Evolutionary conservation across 2,329 filamentous ascomycete species (phyloP).

Genomic region (Colletotrichum navitas): DNA sequence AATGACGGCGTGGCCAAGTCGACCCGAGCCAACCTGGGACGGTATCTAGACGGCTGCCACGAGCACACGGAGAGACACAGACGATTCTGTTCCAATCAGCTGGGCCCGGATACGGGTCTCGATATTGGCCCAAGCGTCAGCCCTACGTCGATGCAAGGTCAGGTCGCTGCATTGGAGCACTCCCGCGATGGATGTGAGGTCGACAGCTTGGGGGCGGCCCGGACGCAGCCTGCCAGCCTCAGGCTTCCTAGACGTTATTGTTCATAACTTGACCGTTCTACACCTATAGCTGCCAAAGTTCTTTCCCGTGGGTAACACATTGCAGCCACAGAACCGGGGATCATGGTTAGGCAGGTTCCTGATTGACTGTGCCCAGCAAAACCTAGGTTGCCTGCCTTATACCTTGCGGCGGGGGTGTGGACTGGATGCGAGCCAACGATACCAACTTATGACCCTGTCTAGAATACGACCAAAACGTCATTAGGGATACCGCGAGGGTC

Average conservation of each 20-base stretch:
- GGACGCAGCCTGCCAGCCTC: conserved; percentile 1
- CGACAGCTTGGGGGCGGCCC: background rate
- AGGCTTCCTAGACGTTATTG: background rate
- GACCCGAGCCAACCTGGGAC: conserved; percentile 1
- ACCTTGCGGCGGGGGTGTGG: conserved; percentile 24
- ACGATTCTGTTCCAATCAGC: background rate
- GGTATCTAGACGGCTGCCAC: conserved; percentile 9
- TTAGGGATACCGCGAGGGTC: conserved; percentile 18
- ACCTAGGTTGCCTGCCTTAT: conserved; percentile 29
- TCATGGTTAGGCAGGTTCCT: conserved; percentile 25
- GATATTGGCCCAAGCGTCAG: conserved; percentile 25
- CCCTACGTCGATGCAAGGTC: conserved; percentile 27
- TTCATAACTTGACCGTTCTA: conserved; percentile 10
- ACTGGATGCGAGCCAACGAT: conserved; percentile 27
- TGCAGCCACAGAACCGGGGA: conserved; percentile 20
- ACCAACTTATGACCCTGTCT: conserved; percentile 26
- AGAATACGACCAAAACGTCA: conserved; percentile 19
- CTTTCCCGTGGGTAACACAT: conserved; percentile 18
- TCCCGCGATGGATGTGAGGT: conserved; percentile 3
- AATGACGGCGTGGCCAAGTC: conserved; percentile 8
- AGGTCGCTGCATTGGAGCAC: conserved; percentile 7
- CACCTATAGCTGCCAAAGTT: conserved; percentile 29
- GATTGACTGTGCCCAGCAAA: conserved; percentile 14
- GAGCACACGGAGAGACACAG: conserved; percentile 7
- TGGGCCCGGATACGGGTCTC: conserved; percentile 6